Evolutionary conservation across 2,329 filamentous ascomycete species (phyloP), one percentile per base, ranked within the genome.

Genomic region (Colletotrichum ledebouriae): DNA sequence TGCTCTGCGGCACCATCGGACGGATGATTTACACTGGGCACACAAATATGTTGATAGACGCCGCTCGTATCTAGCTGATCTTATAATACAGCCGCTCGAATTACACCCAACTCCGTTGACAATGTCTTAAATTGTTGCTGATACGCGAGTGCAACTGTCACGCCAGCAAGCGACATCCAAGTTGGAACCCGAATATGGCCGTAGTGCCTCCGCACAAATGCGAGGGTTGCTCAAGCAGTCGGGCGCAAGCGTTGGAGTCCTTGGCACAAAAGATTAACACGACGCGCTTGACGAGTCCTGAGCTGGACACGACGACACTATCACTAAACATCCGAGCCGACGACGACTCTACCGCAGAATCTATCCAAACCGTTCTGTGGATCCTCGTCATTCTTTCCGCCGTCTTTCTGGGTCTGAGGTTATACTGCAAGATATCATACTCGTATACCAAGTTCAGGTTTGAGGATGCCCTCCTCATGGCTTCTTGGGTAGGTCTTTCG

Each of bases 401-500:
- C 4, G 15, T 72, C 7, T 75, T 75, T 58, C 49, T 75, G 2
- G 69, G 55, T 11, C 47, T 75, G 17, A 63, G 73, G 4, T 29
- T 74, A 6, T 75, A 74, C 72, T 74, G 72, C 69, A 75, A 75
- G 59, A 25, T 69, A 49, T 55, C 61, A n/a, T 63, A 70, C 39
- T 67, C 70, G 44, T 71, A 73, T 6, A 68, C 73, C 2, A 70
- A 71, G 3, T 59, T 75, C 17, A 73, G 74, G 68, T 75, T 74
- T 66, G 75, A 76, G 44, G 75, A 76, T 62, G 72, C 69, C 3
- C 66, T 76, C 3, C 61, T 76, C 10, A 34, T 76, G 11, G 59
- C 71, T 3, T 68, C 75, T 20, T 76, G 71, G 70, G 74, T 76
- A 65, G 25, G 69, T 9, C 3, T 6, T 12, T 13, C 13, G 13